Evolutionary conservation across 306 rosid genomes (phyloP), one percentile per base, ranked within the genome.

Genomic region (Delonix regia): DNA sequence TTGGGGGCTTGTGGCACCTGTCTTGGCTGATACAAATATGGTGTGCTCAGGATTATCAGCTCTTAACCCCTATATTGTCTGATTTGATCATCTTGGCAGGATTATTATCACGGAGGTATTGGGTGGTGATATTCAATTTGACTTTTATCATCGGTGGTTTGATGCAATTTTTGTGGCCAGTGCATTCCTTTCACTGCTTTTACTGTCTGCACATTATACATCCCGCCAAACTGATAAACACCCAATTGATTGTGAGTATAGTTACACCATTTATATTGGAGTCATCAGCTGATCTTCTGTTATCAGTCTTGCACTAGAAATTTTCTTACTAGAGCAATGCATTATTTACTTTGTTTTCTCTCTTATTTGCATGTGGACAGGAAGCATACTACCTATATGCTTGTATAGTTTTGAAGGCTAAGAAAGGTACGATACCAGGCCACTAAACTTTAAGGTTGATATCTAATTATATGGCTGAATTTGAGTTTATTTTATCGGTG

Each of bases 61-160:
- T 62, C 52, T 41, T 75, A 34, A 60, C 71, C 70, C 39, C 76
- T 61, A 66, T 73, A 30, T 28, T 76, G 47, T 73, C 49, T 63
- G 73, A 48, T 66, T 74, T 69, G 72, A 74, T 41, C 79, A 65
- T 76, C 55, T 77, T 82, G 77, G 71, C 96, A 92, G 99, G 89
- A 91, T 91, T 75, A 95, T 95, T 79, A 95, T 95, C 67, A 95
- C 99, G 16, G 99, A 95, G 78, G 99, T 93, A 52, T 77, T 95
- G 86, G 99, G 99, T 39, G 98, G 98, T 63, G 99, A 95, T 90
- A 93, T 95, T 83, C 99, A 95, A 78, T 95, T 95, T 59, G 99
- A 95, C 86, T 95, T 95, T 55, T 95, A 95, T 81, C 99, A 95
- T 82, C 93, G 99, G 62, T 95, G 99, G 99, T 95, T 95, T 78